phyloP scores from a whole-genome alignment of 306 rosid species.

The Glycine tomentella region DNA sequence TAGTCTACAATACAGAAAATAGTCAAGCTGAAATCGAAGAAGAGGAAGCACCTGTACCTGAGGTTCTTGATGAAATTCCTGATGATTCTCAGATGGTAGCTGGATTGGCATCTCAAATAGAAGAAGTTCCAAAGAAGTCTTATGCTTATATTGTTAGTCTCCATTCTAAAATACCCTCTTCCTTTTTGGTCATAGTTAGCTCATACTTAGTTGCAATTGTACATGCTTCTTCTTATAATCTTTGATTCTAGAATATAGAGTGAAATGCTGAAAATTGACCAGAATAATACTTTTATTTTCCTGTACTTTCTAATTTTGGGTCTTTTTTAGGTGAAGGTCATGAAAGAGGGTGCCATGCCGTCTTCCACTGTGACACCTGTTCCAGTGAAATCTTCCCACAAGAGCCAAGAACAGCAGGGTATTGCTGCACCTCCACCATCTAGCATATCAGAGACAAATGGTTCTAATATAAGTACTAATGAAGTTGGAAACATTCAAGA shows the following conservation, averaged over 20 bases:
- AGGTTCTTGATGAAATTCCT: slow-evolving; percentile 69
- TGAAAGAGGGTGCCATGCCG: slow-evolving; percentile 56
- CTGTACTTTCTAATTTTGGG: slow-evolving; percentile 4
- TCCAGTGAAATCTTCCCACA: slow-evolving; percentile 53
- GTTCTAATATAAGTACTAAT: slow-evolving; percentile 44
- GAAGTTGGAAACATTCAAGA: slow-evolving; percentile 64
- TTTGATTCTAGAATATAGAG: slow-evolving; percentile 4
- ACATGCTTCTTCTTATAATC: slow-evolving; percentile 20
- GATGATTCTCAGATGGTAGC: slow-evolving; percentile 57
- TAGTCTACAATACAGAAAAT: slow-evolving; percentile 54
- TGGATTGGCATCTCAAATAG: slow-evolving; percentile 61
- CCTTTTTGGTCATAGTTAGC: slow-evolving; percentile 12
- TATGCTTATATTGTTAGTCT: slow-evolving; percentile 86
- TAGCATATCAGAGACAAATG: slow-evolving; percentile 49
- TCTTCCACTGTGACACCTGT: slow-evolving; percentile 49
- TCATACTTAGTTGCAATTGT: not conserved
- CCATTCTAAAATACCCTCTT: slow-evolving; percentile 17
- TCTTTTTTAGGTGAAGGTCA: slow-evolving; percentile 62
- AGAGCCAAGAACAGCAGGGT: slow-evolving; percentile 59
- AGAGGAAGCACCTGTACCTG: slow-evolving; percentile 63
- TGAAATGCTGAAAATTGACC: slow-evolving; percentile 15
- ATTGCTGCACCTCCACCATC: slow-evolving; percentile 55
- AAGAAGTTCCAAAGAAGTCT: slow-evolving; percentile 75
- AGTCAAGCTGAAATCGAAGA: slow-evolving; percentile 57
- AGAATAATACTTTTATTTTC: not conserved